Percentiles rank a stretch among this genome's conserved stretches.
Evolutionary conservation across 495 filamentous ascomycete species (phyloP).

Genomic region (Neurospora sp.): DNA sequence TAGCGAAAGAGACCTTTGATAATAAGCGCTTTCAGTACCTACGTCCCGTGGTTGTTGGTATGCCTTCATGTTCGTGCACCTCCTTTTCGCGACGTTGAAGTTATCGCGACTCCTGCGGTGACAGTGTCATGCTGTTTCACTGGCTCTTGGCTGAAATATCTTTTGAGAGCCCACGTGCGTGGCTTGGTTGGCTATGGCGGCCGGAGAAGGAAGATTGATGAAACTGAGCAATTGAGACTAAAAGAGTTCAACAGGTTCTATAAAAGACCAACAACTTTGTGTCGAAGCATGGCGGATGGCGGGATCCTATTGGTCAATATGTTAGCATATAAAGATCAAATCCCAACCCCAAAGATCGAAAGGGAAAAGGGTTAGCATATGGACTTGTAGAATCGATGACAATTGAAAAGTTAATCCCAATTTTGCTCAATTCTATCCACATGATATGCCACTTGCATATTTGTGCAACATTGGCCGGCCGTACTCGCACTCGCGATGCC

Average conservation of each 20-base stretch:
- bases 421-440: neutral
- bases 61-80: neutral
- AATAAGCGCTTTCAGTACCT: neutral
- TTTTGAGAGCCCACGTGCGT: neutral
- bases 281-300: neutral
- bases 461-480: neutral
- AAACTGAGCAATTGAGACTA: neutral
- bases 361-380: neutral
- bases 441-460: neutral
- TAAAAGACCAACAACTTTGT: neutral
- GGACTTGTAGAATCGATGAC: neutral
- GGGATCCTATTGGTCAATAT: neutral
- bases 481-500: neutral
- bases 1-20: neutral
- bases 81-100: neutral
- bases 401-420: neutral
- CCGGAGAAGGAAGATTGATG: neutral
- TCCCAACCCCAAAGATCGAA: neutral
- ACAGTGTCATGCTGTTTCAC: neutral
- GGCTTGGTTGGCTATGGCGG: neutral
- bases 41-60: no score
- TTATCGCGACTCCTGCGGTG: neutral
- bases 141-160: neutral
- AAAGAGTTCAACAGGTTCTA: neutral
- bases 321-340: neutral